Evolutionary conservation across 768 basidiomycete species (phyloP).

Genomic region (Lenzites betulinus): DNA sequence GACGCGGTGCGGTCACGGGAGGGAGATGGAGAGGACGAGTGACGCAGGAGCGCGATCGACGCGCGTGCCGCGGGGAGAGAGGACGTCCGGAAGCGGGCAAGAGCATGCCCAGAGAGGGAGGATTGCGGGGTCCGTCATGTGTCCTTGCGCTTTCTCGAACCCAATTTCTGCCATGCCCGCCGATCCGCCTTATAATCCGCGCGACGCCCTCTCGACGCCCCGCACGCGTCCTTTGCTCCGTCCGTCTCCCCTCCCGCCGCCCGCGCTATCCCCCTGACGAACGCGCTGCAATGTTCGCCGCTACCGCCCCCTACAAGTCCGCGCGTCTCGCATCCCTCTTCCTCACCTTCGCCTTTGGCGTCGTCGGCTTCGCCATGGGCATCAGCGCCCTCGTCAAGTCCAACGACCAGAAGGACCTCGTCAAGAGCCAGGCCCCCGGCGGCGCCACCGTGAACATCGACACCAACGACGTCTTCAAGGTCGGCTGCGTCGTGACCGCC

Average conservation of each 20-base stretch:
- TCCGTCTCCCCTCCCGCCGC: neutral
- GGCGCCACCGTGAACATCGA: conserved; percentile 41
- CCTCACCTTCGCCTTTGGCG: conserved; percentile 33
- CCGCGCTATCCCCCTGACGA: neutral
- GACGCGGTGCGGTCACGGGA: conserved; percentile 5
- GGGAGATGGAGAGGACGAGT: neutral
- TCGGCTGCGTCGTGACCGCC: conserved; percentile 37
- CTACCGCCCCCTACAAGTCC: conserved; percentile 7
- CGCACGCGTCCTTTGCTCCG: conserved; percentile 5
- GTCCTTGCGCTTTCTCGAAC: conserved; percentile 6
- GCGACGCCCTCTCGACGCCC: neutral
- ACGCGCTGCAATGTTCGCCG: conserved; percentile 10
- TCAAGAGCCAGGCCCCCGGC: conserved; percentile 35
- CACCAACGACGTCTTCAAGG: conserved; percentile 31
- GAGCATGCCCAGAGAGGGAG: conserved; percentile 5
- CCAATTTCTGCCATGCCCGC: neutral
- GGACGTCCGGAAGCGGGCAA: conserved; percentile 8
- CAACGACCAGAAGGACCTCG: conserved; percentile 37
- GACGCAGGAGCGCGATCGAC: conserved; percentile 6
- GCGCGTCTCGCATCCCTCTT: conserved; percentile 32
- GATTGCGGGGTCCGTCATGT: conserved; percentile 9
- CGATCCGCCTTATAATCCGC: conserved; percentile 12
- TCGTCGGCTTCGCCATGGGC: conserved; percentile 32
- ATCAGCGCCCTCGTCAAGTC: conserved; percentile 41
- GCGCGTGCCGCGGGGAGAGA: neutral